Conservation (phyloP, 306 rosid genomes). For the Styphnolobium japonicum region DNA sequence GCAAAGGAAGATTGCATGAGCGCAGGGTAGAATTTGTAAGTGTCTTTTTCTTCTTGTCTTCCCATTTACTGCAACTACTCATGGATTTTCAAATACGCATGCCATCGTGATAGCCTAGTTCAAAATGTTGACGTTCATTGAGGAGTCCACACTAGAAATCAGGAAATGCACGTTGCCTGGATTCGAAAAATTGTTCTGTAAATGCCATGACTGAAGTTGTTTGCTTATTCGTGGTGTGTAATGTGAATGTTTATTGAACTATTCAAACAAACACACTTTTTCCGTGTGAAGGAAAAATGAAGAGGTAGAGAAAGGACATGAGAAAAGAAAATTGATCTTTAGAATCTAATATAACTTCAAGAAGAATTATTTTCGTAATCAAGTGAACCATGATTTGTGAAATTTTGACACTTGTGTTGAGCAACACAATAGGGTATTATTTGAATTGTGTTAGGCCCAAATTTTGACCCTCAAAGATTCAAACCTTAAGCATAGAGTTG, state of each 20-base stretch:
- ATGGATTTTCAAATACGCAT: conserved; percentile 29
- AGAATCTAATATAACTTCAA: background rate
- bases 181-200: conserved; percentile 15
- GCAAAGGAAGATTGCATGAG: conserved; percentile 16
- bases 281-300: background rate
- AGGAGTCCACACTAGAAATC: conserved; percentile 29
- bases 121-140: conserved; percentile 40
- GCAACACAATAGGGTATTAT: background rate
- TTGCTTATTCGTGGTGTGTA: background rate
- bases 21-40: conserved; percentile 1
- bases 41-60: conserved; percentile 19
- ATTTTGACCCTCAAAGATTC: background rate
- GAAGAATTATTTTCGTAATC: background rate
- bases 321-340: background rate
- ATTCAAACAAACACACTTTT: background rate
- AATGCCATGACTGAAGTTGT: background rate
- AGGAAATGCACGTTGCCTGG: background rate
- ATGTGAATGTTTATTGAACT: background rate
- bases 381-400: background rate
- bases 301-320: background rate
- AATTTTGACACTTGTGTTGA: background rate
- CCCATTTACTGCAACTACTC: conserved; percentile 12
- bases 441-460: background rate
- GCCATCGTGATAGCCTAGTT: conserved; percentile 11
- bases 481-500: background rate